Percentiles rank a stretch among this genome's conserved stretches.
Conservation (phyloP, 345 rosid species). For the Toxicodendron radicans region DNA sequence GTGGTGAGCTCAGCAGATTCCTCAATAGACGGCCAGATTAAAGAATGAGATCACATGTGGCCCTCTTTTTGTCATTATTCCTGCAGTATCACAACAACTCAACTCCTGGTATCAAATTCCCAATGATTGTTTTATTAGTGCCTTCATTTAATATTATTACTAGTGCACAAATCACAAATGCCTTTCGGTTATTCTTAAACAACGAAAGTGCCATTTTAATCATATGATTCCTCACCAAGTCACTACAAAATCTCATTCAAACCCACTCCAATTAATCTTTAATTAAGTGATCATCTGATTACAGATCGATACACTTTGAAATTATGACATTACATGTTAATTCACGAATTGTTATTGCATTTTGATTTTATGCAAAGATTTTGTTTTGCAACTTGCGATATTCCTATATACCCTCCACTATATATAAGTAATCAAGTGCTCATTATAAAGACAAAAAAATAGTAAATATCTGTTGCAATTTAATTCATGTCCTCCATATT, state of each 20-base stretch:
- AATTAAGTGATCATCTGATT: too few species aligned
- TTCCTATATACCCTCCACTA: neutral
- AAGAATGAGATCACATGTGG: constrained; percentile 11
- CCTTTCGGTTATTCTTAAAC: neutral
- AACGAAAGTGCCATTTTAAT: constrained; percentile 1
- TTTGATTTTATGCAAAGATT: too few species aligned
- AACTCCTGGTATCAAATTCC: constrained; percentile 35
- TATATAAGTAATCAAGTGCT: too few species aligned
- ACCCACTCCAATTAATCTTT: too few species aligned
- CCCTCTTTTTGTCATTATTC: constrained; percentile 34
- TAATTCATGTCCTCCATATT: constrained; percentile 27
- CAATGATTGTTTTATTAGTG: constrained; percentile 30
- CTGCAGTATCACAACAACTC: constrained; percentile 35
- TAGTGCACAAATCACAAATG: neutral
- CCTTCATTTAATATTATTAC: neutral
- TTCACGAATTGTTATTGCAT: neutral
- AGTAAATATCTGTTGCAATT: too few species aligned
- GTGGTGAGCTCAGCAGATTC: constrained; percentile 34
- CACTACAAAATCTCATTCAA: neutral
- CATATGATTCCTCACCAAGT: neutral
- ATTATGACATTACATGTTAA: too few species aligned
- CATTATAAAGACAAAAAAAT: neutral
- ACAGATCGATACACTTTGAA: too few species aligned
- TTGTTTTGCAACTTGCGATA: neutral
- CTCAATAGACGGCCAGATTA: constrained; percentile 27